Evolutionary conservation across 139 green algal species (phyloP), one percentile per base, ranked within the genome.

Genomic region (Picochlorum sp.): DNA sequence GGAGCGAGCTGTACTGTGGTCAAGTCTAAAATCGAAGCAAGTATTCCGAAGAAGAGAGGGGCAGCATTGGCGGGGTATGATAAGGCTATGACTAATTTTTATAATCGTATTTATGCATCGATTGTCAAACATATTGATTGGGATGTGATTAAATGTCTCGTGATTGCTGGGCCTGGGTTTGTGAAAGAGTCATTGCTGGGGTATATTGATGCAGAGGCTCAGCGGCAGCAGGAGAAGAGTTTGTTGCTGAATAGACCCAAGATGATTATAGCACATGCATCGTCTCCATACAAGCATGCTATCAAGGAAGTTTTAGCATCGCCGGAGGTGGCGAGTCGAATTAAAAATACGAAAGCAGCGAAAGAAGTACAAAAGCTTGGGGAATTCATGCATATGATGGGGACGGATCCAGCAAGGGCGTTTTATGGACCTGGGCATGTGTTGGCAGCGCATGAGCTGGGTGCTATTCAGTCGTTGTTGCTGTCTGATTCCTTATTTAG

Each of bases 131-230:
- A 96, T 69, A 81, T 97, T 5, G 85, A 97, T 82, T 97, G 92
- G 73, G 67, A 63, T 0, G 68, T 95, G 3, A 83, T 97, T 41
- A 87, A 89, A 58, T 98, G 92, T 70, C 75, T 98, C 15, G 83
- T 98, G 11, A 87, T 98, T 18, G 92, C 92, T 20, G 91, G 90
- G 3, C 92, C 92, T 8, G 92, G 92, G 8, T 98, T 98, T 73
- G 81, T 82, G 13, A 97, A 98, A 76, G 92, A 98, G 62, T 56
- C 76, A 56, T 89, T 97, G 65, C 79, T 80, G 23, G 72, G 84
- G 66, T 90, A 83, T 65, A 61, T 98, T 58, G 74, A 88, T 4
- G 66, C 45, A 67, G 63, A 80, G 32, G 70, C 64, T 23, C 72
- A 79, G 61, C 38, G 74, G 23, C 34, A 59, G 3, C 65, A 78